Evolutionary conservation across 768 basidiomycete species (phyloP), one percentile per base, ranked within the genome.

Genomic region (Leucocoprinus birnbaumii): DNA sequence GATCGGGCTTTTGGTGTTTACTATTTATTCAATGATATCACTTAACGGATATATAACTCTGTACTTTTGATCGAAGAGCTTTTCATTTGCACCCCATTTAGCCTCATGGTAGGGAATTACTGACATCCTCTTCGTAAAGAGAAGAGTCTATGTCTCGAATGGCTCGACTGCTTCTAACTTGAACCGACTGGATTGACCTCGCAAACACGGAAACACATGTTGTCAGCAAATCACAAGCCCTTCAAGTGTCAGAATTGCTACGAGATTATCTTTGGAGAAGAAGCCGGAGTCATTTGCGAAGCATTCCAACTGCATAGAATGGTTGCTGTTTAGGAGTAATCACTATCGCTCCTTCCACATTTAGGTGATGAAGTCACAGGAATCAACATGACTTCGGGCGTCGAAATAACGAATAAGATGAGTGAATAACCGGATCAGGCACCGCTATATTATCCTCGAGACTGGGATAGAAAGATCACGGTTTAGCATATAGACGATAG

Each of bases 21-120:
- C 42, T 48, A 55, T 42, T 49, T 47, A 48, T 41, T 31, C 22
- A 22, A 38, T 43, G 40, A 55, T 55, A 34, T 48, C 48, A 43
- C 31, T 49, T 9, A 53, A 26, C 21, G 16, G 22, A 41, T n/a
- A 34, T 25, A 25, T 26, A 48, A n/a, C 46, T 37, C n/a, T 21
- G 40, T 5, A 48, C 27, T 31, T 34, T 7, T n/a, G 31, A 34
- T 31, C 45, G 46, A 43, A 49, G 26, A 40, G 10, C 48, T 14
- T 16, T 43, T 35, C 21, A 41, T 49, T 55, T 37, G 54, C 46
- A 55, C 54, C 47, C 54, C 54, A 42, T n/a, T 55, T 55, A 24
- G 38, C 54, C 54, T 55, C 54, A 37, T 43, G 54, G 47, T 27
- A 21, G 11, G 26, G 35, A 35, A 31, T n/a, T n/a, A n/a, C 31